Evolutionary conservation across 495 filamentous ascomycete genomes (phyloP).

Genomic region (Penicillium bialowiezense): DNA sequence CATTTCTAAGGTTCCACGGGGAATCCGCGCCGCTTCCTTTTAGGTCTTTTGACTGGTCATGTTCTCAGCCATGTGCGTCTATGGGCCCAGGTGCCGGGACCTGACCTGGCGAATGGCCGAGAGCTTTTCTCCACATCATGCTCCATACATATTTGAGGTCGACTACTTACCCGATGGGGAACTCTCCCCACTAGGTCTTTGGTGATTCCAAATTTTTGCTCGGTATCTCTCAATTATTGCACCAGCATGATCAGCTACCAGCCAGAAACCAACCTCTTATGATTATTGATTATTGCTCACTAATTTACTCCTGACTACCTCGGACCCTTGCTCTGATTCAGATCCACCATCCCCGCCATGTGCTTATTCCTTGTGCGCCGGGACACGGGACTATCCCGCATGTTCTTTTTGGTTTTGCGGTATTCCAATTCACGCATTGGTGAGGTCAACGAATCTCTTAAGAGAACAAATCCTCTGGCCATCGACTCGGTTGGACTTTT

Average conservation of each 20-base stretch:
- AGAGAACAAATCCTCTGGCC: too few relatives aligned
- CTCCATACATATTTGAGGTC: too few relatives aligned
- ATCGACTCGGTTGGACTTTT: too few relatives aligned
- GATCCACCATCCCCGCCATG: neutral
- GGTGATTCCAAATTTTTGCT: too few relatives aligned
- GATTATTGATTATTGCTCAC: neutral
- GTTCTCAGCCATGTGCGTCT: neutral
- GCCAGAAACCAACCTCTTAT: too few relatives aligned
- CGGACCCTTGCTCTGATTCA: too few relatives aligned
- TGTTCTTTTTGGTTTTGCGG: neutral
- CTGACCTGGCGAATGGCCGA: neutral
- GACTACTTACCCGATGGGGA: too few relatives aligned
- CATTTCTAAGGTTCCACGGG: slow-evolving; percentile 3
- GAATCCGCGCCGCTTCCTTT: neutral
- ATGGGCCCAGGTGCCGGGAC: neutral
- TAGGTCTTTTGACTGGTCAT: neutral
- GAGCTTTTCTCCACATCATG: neutral
- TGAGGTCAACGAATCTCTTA: too few relatives aligned
- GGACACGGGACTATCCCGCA: neutral
- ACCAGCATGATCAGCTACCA: too few relatives aligned
- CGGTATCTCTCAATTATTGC: too few relatives aligned
- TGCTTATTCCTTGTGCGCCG: neutral
- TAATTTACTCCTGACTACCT: neutral
- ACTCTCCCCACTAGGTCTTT: too few relatives aligned
- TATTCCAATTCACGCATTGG: neutral